These are phyloP conservation scores for Kazachstania kunashirensis DNA, from an alignment of 805 yeast genomes.

Conservation along the genomic window DNA sequence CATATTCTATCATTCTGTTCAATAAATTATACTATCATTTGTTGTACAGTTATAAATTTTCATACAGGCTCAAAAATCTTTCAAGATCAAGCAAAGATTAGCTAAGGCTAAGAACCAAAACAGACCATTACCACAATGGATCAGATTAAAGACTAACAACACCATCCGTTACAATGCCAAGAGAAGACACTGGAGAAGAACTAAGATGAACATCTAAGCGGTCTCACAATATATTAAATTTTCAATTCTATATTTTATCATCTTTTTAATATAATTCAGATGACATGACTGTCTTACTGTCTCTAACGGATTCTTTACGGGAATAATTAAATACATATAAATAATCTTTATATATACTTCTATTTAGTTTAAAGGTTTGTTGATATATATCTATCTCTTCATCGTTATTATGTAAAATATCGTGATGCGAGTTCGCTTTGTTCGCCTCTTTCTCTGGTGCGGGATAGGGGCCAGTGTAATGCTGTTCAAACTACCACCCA, in stretches of 20 bases:
- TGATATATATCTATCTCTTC: too few relatives aligned
- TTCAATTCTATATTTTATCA: neutral
- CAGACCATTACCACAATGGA: conserved; percentile 99
- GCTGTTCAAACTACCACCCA: too few relatives aligned
- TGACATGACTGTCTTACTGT: too few relatives aligned
- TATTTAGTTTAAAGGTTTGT: too few relatives aligned
- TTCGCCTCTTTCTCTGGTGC: too few relatives aligned
- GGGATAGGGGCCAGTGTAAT: too few relatives aligned
- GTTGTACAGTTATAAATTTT: too few relatives aligned
- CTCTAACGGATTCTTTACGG: neutral
- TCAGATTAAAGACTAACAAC: conserved; percentile 97
- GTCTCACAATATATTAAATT: neutral
- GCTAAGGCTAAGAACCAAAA: conserved; percentile 98
- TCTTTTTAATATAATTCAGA: too few relatives aligned
- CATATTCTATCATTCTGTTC: too few relatives aligned
- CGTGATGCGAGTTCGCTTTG: too few relatives aligned
- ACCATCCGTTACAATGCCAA: conserved; percentile 97
- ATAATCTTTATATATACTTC: neutral
- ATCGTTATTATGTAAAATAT: too few relatives aligned
- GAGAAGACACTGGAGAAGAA: conserved; percentile 99
- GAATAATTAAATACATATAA: neutral
- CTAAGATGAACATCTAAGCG: conserved; percentile 89
- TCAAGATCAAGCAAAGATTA: conserved; percentile 95
- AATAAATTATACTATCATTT: neutral
- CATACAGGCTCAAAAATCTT: conserved; percentile 78